Evolutionary conservation across 2,329 filamentous ascomycete species (phyloP), one percentile per base, ranked within the genome.

Genomic region (Alternaria gansuensis): DNA sequence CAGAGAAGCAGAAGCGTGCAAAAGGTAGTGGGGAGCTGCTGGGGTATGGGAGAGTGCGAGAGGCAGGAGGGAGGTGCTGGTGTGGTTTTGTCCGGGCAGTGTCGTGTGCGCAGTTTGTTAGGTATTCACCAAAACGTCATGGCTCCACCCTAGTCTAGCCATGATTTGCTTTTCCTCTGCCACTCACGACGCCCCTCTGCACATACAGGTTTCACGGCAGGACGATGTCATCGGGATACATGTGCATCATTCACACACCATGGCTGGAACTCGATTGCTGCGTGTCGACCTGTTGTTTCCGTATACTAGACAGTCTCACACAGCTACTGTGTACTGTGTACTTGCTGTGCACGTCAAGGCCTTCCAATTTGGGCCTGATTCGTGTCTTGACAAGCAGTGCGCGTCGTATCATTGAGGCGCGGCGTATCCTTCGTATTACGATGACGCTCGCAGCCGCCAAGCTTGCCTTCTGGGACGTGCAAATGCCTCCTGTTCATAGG

Each of bases 101-200:
- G 63, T 66, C 64, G 64, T 65, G 64, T 66, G 64, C 64, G 51
- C 63, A 54, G 41, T 59, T 51, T 61, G 59, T 59, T 49, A 50
- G 44, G 56, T 51, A 49, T 54, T 60, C 52, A 55, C 51, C 33
- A 44, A 39, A 55, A 55, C 56, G 56, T 59, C 56, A 59, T 59
- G 39, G 56, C 59, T 52, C 53, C 37, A 57, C 61, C 34, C 28
- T 51, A 44, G 44, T 43, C 56, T 45, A 26, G 56, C 51, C 39
- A 48, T 58, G 51, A 45, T 59, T 59, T 59, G 56, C 17, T 50
- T 55, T 48, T 59, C 46, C 48, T 29, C 52, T 41, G 48, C 52
- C 59, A 55, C 37, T 45, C 29, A 60, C 57, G 24, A 48, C 49
- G 46, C 48, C 28, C 49, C 11, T 40, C 46, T 50, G 44, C 49